Conservation (phyloP, 2,329 filamentous ascomycete species). For the Neofusicoccum ribis region DNA sequence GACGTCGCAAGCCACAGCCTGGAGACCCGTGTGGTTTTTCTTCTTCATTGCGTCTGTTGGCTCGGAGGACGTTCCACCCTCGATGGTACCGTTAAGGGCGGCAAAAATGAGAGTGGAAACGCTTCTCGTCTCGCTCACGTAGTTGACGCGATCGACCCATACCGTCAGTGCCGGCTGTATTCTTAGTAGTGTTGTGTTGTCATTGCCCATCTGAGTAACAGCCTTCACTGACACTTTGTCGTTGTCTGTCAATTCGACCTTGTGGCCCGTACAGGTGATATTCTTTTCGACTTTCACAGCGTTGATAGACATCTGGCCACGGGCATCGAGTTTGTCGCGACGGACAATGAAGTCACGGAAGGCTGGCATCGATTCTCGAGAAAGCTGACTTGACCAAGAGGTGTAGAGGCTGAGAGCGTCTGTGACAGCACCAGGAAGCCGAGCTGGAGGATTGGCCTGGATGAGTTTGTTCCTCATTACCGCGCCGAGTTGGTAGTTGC, state of each 20-base stretch:
- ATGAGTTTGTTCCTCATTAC: background rate
- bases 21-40: background rate
- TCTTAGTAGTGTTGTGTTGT: conserved; percentile 1
- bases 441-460: conserved; percentile 1
- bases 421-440: background rate
- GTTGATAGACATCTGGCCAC: conserved; percentile 1
- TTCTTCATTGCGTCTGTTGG: background rate
- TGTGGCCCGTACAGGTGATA: background rate
- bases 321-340: background rate
- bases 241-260: background rate
- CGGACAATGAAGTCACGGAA: conserved; percentile 11
- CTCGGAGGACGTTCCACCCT: background rate
- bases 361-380: conserved; percentile 5
- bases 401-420: conserved; percentile 4
- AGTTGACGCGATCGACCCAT: conserved; percentile 12
- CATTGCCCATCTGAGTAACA: background rate
- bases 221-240: background rate
- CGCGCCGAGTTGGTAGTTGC: conserved; percentile 1
- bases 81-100: conserved; percentile 9
- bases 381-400: conserved; percentile 4
- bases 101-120: conserved; percentile 15
- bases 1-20: conserved; percentile 10
- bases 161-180: conserved; percentile 12
- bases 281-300: conserved; percentile 10
- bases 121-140: background rate